These are phyloP conservation scores for Astragalus membranaceus DNA, from an alignment of 306 rosid genomes.

Conservation along the genomic window DNA sequence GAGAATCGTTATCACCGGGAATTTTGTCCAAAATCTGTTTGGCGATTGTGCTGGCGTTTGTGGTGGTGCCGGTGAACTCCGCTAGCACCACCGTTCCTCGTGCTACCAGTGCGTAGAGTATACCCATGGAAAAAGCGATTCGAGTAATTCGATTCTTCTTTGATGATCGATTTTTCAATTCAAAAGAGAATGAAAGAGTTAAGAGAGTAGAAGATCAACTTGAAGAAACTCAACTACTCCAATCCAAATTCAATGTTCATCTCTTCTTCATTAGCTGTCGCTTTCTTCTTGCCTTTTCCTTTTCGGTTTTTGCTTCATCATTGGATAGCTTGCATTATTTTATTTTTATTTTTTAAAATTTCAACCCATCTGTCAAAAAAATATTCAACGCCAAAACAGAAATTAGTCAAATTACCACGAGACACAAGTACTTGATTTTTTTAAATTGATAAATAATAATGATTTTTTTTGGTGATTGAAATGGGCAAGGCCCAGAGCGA, in stretches of 20 bases:
- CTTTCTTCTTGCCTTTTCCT: neutral
- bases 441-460: no score
- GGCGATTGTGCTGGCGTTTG: slow-evolving; percentile 82
- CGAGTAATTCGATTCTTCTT: neutral
- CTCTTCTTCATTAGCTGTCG: neutral
- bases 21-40: slow-evolving; percentile 79
- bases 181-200: neutral
- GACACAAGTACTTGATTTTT: no score
- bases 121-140: slow-evolving; percentile 44
- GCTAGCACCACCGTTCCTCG: slow-evolving; percentile 93
- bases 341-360: no score
- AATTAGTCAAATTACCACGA: no score
- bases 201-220: neutral
- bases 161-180: neutral
- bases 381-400: no score
- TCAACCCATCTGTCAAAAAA: no score
- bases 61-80: slow-evolving; percentile 65
- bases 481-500: no score
- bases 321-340: neutral
- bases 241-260: neutral
- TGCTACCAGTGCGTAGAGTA: slow-evolving; percentile 74
- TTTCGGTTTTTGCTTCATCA: neutral
- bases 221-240: neutral
- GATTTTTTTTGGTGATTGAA: no score
- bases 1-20: slow-evolving; percentile 65